Percentiles rank a stretch among this genome's conserved stretches.
Evolutionary conservation across 1,139 yeast species (phyloP).

Genomic region (Kazachstania sp.): DNA sequence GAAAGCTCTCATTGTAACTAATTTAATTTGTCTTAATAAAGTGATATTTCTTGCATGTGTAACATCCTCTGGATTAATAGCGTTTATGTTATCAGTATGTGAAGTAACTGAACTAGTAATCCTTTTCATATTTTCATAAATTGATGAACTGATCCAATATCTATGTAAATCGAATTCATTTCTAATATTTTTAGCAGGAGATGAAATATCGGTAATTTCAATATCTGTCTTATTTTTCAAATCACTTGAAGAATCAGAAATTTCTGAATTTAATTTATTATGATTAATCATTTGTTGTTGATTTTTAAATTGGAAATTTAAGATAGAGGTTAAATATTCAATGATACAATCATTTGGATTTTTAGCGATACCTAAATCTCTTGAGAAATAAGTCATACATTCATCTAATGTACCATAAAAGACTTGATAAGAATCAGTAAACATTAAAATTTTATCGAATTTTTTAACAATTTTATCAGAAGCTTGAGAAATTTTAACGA

Average conservation of each 20-base stretch:
- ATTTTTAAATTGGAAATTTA: slow-evolving; percentile 31
- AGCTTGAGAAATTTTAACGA: slow-evolving; percentile 45
- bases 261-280: background rate
- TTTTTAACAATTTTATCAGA: slow-evolving; percentile 41
- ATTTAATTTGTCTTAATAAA: slow-evolving; percentile 34
- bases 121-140: slow-evolving; percentile 35
- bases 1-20: slow-evolving; percentile 38
- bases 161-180: slow-evolving; percentile 51
- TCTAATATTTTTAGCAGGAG: background rate
- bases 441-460: slow-evolving; percentile 42
- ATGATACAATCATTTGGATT: slow-evolving; percentile 47
- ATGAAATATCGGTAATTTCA: background rate
- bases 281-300: background rate
- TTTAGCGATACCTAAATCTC: slow-evolving; percentile 41
- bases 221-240: background rate
- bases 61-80: slow-evolving; percentile 35
- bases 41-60: slow-evolving; percentile 33
- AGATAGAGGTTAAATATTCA: slow-evolving; percentile 47
- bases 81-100: background rate
- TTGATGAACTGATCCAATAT: slow-evolving; percentile 53
- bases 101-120: slow-evolving; percentile 23
- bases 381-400: slow-evolving; percentile 37
- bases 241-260: background rate
- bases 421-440: slow-evolving; percentile 39
- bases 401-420: slow-evolving; percentile 39